Base-by-base conservation (phyloP, 108 stramenopile species). In the Aurantiochytrium sp. region DNA sequence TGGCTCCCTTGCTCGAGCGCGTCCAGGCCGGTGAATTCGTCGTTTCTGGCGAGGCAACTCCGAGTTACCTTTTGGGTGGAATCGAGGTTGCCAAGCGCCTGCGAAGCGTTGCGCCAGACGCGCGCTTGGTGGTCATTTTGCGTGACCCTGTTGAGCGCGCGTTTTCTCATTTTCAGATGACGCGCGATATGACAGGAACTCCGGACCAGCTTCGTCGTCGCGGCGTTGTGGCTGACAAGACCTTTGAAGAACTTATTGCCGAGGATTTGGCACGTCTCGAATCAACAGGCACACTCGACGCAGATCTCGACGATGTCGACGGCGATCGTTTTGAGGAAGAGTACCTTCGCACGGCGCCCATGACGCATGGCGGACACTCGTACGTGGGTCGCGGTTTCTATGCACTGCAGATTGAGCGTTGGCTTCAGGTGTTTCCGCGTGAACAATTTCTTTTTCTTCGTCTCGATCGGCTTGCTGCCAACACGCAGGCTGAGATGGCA, bases 11-110 rank as follows among this genome's bases (percentile, higher is more conserved):
- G 14, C 64, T 45, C 6, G 64, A 69, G 64, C 64, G 64, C 42
- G 64, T 69, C 42, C 25, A 2, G 94, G 96, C 87, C 95, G 97
- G 21, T 91, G 93, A 83, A 12, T 47, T 83, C 19, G 93, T 97
- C 88, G 59, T 94, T 43, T 97, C 98, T 53, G 98, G 98, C 12
- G 98, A 99, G 89, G 97, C 97, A 4, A 98, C 98, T 12, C 98
- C 98, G 5, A 95, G 94, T 60, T 99, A 98, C 87, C 90, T 98
- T 16, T 87, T 99, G 58, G 95, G 96, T 90, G 97, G 97, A 88
- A 95, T 98, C 60, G 97, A 97, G 23, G 95, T 98, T 4, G 59
- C 98, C 29, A 93, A 95, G 83, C 44, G 51, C 8, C 16, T 93
- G 58, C 59, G 89, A 16, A 57, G 83, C 35, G 95, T 96, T 90